Conservation (phyloP, 805 yeast species). For the Danielia reshetovae region DNA sequence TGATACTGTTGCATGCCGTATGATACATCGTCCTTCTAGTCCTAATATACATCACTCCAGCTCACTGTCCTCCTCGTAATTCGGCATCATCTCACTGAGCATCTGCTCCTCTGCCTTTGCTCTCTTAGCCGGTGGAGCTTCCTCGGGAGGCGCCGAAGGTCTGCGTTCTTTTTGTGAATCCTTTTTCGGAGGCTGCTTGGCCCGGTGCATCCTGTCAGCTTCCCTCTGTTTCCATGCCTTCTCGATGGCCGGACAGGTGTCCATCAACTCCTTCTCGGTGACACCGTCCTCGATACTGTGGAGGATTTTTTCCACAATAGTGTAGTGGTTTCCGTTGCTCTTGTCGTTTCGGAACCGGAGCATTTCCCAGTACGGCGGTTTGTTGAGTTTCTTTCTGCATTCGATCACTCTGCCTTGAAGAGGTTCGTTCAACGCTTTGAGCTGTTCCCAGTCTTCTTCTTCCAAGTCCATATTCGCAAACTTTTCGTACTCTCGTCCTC, state of each 20-base stretch:
- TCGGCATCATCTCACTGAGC: slow-evolving; percentile 18
- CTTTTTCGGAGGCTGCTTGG: slow-evolving; percentile 2
- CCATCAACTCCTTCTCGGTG: slow-evolving; percentile 67
- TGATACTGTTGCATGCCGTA: no score
- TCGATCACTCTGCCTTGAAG: slow-evolving; percentile 87
- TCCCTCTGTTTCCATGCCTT: slow-evolving; percentile 61
- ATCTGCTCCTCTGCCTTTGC: slow-evolving; percentile 5
- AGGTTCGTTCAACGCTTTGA: slow-evolving; percentile 72
- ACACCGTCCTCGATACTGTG: slow-evolving; percentile 86
- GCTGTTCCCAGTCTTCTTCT: slow-evolving; percentile 75
- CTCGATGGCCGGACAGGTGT: slow-evolving; percentile 53
- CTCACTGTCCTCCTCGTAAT: slow-evolving; percentile 18
- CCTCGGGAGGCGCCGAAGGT: not conserved
- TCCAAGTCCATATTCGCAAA: slow-evolving; percentile 61
- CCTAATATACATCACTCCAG: slow-evolving; percentile 12
- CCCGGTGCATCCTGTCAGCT: slow-evolving; percentile 27
- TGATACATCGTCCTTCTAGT: no score
- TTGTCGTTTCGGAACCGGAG: slow-evolving; percentile 93
- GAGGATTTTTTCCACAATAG: slow-evolving; percentile 77
- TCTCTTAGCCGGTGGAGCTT: slow-evolving; percentile 2
- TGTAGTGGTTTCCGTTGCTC: slow-evolving; percentile 75
- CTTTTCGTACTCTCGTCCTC: slow-evolving; percentile 55
- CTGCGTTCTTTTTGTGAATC: not conserved
- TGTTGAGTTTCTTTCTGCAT: slow-evolving; percentile 60
- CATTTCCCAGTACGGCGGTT: slow-evolving; percentile 70